Evolutionary conservation across 2,329 filamentous ascomycete genomes (phyloP).

Genomic region (Pseudocercospora eumusae): DNA sequence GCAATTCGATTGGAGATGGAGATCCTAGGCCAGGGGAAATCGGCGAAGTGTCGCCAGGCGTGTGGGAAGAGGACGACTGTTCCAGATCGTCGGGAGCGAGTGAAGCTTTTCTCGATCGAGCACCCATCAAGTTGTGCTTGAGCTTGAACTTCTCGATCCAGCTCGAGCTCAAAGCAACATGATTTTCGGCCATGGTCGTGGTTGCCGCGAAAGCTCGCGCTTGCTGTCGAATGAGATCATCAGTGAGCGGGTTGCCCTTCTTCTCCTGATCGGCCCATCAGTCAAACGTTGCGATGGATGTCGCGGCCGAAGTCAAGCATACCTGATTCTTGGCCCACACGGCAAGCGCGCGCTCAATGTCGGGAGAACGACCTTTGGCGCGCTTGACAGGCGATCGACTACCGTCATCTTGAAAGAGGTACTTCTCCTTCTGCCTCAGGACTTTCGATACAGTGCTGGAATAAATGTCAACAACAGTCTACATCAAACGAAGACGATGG

Average conservation of each 20-base stretch:
- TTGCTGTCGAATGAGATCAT: conserved; percentile 82
- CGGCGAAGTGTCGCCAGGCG: conserved; percentile 67
- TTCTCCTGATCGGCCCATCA: conserved; percentile 58
- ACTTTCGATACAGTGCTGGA: conserved; percentile 97
- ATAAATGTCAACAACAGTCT: conserved; percentile 21
- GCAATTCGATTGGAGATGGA: conserved; percentile 66
- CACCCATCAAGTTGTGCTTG: conserved; percentile 67
- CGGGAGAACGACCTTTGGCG: conserved; percentile 79
- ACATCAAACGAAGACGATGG: not conserved
- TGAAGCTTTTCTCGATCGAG: conserved; percentile 58
- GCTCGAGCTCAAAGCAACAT: conserved; percentile 69
- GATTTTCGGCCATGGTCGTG: conserved; percentile 68
- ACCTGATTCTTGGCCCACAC: conserved; percentile 76
- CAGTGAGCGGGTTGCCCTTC: conserved; percentile 70
- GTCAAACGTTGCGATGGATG: conserved; percentile 9
- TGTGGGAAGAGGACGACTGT: conserved; percentile 59
- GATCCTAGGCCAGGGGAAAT: conserved; percentile 68
- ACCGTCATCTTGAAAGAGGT: conserved; percentile 78
- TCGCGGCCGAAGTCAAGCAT: conserved; percentile 6
- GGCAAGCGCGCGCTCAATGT: conserved; percentile 86
- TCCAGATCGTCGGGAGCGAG: conserved; percentile 68
- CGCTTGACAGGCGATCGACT: conserved; percentile 78
- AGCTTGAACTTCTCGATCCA: conserved; percentile 97
- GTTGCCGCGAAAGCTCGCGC: conserved; percentile 70
- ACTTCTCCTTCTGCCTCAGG: conserved; percentile 89